phyloP scores from a whole-genome alignment of 176 grass and related monocot species.

The Lolium perenne region DNA sequence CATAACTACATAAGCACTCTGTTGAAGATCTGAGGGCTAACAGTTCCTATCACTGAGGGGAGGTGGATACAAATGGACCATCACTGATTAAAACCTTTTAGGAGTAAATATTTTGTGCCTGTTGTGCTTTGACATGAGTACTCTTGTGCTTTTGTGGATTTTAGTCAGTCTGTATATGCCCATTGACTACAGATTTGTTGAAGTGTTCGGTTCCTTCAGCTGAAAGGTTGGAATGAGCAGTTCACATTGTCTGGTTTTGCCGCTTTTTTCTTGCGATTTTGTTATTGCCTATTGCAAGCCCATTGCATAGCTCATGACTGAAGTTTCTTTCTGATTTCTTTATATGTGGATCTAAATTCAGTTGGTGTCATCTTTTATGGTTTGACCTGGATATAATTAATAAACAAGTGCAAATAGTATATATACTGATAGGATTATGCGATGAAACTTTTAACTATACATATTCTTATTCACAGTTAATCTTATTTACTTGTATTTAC shows the following conservation, averaged over 20 bases:
- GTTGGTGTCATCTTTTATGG: background rate
- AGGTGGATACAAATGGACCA: background rate
- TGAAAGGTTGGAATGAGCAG: slow-evolving; percentile 23
- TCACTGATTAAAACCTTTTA: slow-evolving; percentile 4
- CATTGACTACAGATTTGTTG: background rate
- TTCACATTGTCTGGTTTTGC: slow-evolving; percentile 14
- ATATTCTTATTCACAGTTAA: background rate
- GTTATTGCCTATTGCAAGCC: background rate
- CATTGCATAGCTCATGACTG: slow-evolving; percentile 9
- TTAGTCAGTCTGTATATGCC: background rate
- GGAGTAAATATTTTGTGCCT: background rate
- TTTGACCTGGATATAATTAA: slow-evolving; percentile 18
- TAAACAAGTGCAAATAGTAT: background rate
- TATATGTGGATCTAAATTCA: slow-evolving; percentile 18
- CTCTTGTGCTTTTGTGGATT: slow-evolving; percentile 3
- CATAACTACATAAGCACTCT: background rate
- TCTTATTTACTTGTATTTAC: slow-evolving; percentile 41
- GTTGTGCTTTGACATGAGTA: background rate
- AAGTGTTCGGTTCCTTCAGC: background rate
- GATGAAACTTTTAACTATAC: background rate
- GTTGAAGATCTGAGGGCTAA: background rate
- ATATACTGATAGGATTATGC: background rate
- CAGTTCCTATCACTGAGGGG: background rate
- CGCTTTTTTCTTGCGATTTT: slow-evolving; percentile 16
- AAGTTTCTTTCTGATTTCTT: background rate